Percentiles rank a stretch among this genome's conserved stretches.
Evolutionary conservation across 148 eudicot species (phyloP).

Genomic region (Vaccinium vitisidaea): DNA sequence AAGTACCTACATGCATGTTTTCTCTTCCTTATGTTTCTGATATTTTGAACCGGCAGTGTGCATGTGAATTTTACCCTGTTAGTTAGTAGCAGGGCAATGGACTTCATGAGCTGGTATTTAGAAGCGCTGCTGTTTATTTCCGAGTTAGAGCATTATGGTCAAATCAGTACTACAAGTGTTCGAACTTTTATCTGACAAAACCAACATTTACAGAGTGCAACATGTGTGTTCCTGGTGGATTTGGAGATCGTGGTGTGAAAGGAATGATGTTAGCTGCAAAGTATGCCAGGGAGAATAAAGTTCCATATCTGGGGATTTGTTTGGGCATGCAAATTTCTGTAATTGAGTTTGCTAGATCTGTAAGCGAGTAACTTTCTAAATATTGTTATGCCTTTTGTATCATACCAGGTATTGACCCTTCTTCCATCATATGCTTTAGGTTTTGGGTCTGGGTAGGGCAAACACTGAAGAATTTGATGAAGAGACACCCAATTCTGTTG

Average conservation of each 20-base stretch:
- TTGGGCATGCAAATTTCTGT: conserved; percentile 99
- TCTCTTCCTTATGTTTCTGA: neutral
- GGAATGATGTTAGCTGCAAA: conserved; percentile 97
- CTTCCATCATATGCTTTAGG: conserved; percentile 32
- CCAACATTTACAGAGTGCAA: conserved; percentile 57
- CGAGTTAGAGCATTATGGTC: too few species aligned
- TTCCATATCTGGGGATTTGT: conserved; percentile 95
- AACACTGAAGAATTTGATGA: conserved; percentile 75
- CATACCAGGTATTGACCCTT: neutral
- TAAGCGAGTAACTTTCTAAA: conserved; percentile 33
- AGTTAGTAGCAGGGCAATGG: neutral
- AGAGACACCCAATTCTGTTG: conserved; percentile 58
- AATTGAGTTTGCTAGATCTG: conserved; percentile 82
- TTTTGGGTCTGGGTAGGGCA: conserved; percentile 71
- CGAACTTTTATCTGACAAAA: neutral
- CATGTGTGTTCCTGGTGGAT: conserved; percentile 99
- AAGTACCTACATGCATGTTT: neutral
- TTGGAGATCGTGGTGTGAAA: conserved; percentile 92
- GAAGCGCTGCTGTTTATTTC: neutral
- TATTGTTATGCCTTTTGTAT: neutral
- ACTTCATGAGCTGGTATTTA: neutral
- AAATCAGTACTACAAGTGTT: neutral
- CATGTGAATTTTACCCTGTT: neutral
- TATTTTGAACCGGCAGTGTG: neutral
- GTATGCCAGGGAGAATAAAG: conserved; percentile 84